phyloP scores from a whole-genome alignment of 495 filamentous ascomycete genomes.

The Talaromyces nanjingensis region DNA sequence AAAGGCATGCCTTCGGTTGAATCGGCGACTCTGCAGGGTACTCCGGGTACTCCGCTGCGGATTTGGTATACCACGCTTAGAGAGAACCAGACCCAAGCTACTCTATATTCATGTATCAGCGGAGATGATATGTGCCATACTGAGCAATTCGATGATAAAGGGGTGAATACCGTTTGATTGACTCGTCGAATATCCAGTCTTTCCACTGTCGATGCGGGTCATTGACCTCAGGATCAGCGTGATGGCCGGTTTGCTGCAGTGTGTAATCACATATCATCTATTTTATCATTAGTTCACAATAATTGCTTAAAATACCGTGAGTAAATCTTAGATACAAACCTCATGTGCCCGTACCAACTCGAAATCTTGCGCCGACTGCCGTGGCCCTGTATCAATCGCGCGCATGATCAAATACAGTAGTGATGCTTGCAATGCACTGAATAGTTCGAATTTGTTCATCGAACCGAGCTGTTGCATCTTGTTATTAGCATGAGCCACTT shows the following conservation, averaged over 20 bases:
- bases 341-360: conserved; percentile 4
- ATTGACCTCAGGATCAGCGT: background rate
- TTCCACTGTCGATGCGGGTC: conserved; percentile 4
- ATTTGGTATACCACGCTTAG: conserved; percentile 7
- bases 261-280: conserved; percentile 5
- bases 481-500: background rate
- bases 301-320: background rate
- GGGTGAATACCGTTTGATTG: background rate
- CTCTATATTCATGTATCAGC: background rate
- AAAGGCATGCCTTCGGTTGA: background rate
- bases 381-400: background rate
- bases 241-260: background rate
- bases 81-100: conserved; percentile 9
- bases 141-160: background rate
- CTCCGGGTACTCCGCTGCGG: background rate
- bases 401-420: conserved; percentile 10
- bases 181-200: conserved; percentile 10
- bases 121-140: background rate
- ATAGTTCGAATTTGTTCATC: background rate
- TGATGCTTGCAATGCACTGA: conserved; percentile 6
- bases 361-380: background rate
- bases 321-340: background rate
- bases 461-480: background rate
- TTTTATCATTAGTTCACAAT: background rate
- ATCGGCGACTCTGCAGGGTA: background rate